Conservation (phyloP, 768 basidiomycete genomes). For the Suillus clintonianus region DNA sequence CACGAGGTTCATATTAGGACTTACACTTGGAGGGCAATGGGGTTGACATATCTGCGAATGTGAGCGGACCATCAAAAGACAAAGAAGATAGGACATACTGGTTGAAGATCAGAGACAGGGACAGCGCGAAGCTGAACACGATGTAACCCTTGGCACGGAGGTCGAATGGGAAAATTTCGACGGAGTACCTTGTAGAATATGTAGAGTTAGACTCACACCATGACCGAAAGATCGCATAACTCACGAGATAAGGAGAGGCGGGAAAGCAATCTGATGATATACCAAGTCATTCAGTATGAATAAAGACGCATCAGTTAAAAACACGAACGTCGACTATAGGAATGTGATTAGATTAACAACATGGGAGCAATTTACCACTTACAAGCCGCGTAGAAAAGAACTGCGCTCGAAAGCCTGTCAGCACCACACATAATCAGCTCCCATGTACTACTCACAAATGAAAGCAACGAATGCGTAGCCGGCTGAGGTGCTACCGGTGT, state of each 20-base stretch:
- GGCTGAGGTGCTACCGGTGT: conserved; percentile 24
- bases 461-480: conserved; percentile 48
- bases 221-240: conserved; percentile 4
- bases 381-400: conserved; percentile 43
- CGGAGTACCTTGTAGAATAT: conserved; percentile 30
- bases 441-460: conserved; percentile 35
- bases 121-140: conserved; percentile 41
- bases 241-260: conserved; percentile 42
- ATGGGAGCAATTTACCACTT: conserved; percentile 9
- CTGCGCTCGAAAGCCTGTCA: conserved; percentile 16
- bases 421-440: neutral
- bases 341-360: neutral
- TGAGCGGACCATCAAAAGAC: conserved; percentile 20
- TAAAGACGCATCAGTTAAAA: neutral
- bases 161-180: conserved; percentile 45
- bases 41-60: conserved; percentile 33
- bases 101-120: conserved; percentile 46
- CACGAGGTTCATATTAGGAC: neutral
- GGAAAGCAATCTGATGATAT: conserved; percentile 35
- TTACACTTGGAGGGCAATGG: conserved; percentile 33
- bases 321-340: conserved; percentile 32
- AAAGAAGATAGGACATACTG: conserved; percentile 33
- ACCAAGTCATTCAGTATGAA: neutral
- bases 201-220: neutral
- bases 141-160: conserved; percentile 43